These are phyloP conservation scores for Blumeriella jaapii DNA, from an alignment of 2,329 filamentous ascomycete species.

Conservation along the genomic window DNA sequence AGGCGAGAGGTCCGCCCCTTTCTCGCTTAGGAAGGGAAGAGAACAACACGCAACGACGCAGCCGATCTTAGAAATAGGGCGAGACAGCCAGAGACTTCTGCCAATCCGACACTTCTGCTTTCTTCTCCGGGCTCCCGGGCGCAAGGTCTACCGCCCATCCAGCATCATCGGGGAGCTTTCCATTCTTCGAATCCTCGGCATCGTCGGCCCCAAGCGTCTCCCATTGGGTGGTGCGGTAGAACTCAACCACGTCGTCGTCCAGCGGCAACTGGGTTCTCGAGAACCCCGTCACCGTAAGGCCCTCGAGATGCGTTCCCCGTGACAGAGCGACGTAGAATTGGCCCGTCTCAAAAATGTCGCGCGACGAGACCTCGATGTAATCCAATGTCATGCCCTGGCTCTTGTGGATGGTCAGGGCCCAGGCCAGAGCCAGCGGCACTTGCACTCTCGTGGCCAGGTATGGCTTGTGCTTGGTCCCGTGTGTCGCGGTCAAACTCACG, in stretches of 20 bases:
- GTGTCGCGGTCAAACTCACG: slow-evolving; percentile 6
- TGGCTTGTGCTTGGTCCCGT: slow-evolving; percentile 6
- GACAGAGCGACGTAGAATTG: slow-evolving; percentile 24
- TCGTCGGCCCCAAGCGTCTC: slow-evolving; percentile 5
- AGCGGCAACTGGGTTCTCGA: slow-evolving; percentile 11
- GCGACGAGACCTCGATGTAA: slow-evolving; percentile 18
- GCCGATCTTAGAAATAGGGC: background rate
- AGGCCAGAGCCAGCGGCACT: slow-evolving; percentile 76
- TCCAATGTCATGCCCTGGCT: slow-evolving; percentile 72
- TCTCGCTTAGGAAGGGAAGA: too few relatives aligned
- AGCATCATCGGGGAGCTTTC: background rate
- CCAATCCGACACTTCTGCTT: background rate
- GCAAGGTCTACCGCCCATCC: background rate
- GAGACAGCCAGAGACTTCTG: background rate
- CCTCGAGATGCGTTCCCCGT: slow-evolving; percentile 17
- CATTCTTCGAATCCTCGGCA: background rate
- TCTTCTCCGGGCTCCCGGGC: background rate
- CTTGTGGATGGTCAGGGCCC: slow-evolving; percentile 95
- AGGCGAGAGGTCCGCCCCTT: too few relatives aligned
- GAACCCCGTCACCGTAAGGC: slow-evolving; percentile 19
- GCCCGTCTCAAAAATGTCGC: slow-evolving; percentile 21
- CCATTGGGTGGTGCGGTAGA: slow-evolving; percentile 21
- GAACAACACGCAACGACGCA: background rate
- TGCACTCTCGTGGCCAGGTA: slow-evolving; percentile 28
- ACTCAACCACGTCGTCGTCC: slow-evolving; percentile 19